Percentiles rank a stretch among this genome's conserved stretches.
phyloP scores from a whole-genome alignment of 139 green algal genomes.

The Nannochloris sp. region DNA sequence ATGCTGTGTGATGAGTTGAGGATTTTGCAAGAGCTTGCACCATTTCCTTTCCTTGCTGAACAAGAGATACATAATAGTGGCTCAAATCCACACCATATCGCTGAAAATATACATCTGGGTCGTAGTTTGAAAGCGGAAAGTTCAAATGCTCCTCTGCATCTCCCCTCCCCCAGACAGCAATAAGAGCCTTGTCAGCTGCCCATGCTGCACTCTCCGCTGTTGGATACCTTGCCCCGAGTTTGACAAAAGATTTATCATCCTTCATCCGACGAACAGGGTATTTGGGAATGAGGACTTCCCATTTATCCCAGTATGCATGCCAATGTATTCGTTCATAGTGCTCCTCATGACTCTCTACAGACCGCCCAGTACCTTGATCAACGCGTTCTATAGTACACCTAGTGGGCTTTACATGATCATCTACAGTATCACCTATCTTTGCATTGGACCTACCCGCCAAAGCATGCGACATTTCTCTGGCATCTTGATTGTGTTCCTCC shows the following conservation, averaged over 20 bases:
- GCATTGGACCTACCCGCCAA: too few relatives aligned
- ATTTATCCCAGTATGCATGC: not conserved
- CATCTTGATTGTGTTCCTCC: too few relatives aligned
- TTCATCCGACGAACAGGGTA: not conserved
- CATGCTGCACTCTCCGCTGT: slow-evolving; percentile 4
- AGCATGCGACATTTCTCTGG: too few relatives aligned
- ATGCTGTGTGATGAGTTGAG: not conserved
- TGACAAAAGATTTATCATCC: not conserved
- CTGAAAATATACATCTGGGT: not conserved
- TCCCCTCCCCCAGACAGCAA: slow-evolving; percentile 10
- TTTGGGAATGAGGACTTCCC: not conserved
- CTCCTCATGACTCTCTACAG: too few relatives aligned
- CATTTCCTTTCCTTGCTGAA: slow-evolving; percentile 13
- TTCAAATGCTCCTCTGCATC: slow-evolving; percentile 10
- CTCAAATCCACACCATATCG: slow-evolving; percentile 14
- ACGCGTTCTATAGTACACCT: too few relatives aligned
- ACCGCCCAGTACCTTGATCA: too few relatives aligned
- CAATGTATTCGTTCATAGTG: too few relatives aligned
- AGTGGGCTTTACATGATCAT: too few relatives aligned
- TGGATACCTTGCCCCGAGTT: slow-evolving; percentile 2
- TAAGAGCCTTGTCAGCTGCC: slow-evolving; percentile 13
- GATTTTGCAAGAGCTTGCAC: not conserved
- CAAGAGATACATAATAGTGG: slow-evolving; percentile 1
- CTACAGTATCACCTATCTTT: too few relatives aligned
- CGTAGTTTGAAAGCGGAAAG: slow-evolving; percentile 1